Evolutionary conservation across 2,329 filamentous ascomycete species (phyloP).

Genomic region (Fusarium torulosum): DNA sequence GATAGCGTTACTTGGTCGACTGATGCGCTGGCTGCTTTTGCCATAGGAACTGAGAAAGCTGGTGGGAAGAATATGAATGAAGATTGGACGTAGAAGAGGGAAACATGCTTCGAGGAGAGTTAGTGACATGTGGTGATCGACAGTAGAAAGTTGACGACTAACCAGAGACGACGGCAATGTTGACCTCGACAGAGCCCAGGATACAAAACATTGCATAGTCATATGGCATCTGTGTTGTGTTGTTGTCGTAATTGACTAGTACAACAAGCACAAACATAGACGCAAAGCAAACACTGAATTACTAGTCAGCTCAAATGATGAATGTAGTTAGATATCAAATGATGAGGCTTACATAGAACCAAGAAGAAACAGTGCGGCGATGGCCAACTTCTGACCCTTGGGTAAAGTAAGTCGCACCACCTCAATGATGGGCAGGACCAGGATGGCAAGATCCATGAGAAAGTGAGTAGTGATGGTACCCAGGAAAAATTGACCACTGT

Average conservation of each 20-base stretch:
- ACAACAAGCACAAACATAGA: constrained; percentile 32
- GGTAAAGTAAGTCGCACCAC: constrained; percentile 1
- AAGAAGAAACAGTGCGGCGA: constrained; percentile 11
- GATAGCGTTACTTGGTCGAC: constrained; percentile 31
- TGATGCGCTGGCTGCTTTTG: constrained; percentile 33
- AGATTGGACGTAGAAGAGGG: constrained; percentile 40
- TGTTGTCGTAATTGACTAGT: constrained; percentile 10
- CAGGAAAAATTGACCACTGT: constrained; percentile 48
- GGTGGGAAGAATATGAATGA: constrained; percentile 29
- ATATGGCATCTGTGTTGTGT: constrained; percentile 35
- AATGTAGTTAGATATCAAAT: rapidly evolving
- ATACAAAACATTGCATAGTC: constrained; percentile 39
- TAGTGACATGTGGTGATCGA: background rate
- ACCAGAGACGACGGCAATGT: constrained; percentile 42
- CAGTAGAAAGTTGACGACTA: no score
- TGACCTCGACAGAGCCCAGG: constrained; percentile 35
- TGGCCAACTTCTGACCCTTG: constrained; percentile 11
- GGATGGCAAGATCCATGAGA: constrained; percentile 50
- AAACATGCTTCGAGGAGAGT: constrained; percentile 31
- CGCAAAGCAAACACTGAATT: constrained; percentile 30
- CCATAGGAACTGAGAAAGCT: constrained; percentile 34
- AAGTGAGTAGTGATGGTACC: constrained; percentile 51
- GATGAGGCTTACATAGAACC: constrained; percentile 9
- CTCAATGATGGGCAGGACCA: constrained; percentile 48
- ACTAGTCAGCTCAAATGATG: background rate